Base-by-base conservation (phyloP, 495 filamentous ascomycete genomes). In the Neurospora hispaniola region DNA sequence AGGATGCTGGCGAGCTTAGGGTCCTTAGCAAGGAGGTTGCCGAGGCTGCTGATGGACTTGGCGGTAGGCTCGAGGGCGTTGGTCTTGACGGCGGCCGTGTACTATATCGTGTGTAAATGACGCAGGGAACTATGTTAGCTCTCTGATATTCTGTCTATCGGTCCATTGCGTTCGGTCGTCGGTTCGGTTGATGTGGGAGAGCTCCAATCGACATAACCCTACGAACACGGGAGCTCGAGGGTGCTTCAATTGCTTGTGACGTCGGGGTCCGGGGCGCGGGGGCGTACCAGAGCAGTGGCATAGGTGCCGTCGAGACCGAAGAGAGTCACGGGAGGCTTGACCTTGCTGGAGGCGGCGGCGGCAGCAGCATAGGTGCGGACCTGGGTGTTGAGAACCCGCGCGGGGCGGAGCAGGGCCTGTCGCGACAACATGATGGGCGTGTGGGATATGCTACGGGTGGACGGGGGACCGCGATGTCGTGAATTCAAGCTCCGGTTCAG, bases 261-360 rank as follows among this genome's bases (percentile, higher is more conserved):
- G 72, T 69, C 62, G 35, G 5, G 27, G 4, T 66, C 23, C 68
- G 71, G 71, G 70, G 68, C 43, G 59, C 35, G 75, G 1, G 75
- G 73, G 84, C 90, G 82, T 93, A 99, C 96, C 90, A 99, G 87
- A 86, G 96, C 96, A 87, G 90, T 93, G 79, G 96, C 96, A 86
- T 99, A 99, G 80, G 95, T 98, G 78, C 96, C 96, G 83, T 98
- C 96, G 84, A 99, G 86, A 74, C 96, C 96, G 84, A 92, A 99
- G 75, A 99, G 87, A 71, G 94, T 89, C 80, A 98, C 87, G 71
- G 96, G 96, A 74, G 94, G 90, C 86, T 92, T 94, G 79, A 90
- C 84, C 69, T 90, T 88, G 79, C 89, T 87, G 71, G 78, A 73
- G 71, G 84, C 78, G 79, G 87, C 83, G 73, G 87, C 83, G 73